phyloP scores from a whole-genome alignment of 2,329 filamentous ascomycete species.

The Claviceps purpurea region DNA sequence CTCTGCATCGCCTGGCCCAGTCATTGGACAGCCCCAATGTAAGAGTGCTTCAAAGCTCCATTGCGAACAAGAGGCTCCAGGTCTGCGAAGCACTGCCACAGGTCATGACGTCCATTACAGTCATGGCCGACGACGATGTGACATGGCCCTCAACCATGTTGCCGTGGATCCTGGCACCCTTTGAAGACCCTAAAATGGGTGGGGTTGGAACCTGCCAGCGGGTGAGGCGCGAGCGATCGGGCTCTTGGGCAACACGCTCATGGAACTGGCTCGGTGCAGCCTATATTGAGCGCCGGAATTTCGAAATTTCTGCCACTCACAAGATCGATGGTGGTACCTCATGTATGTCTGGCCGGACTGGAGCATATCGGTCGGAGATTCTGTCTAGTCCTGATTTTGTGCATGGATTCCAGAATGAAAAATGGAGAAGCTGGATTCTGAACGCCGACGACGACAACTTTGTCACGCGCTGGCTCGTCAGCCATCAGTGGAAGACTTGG shows the following conservation, averaged over 20 bases:
- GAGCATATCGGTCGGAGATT: slow-evolving; percentile 82
- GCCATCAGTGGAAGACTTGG: slow-evolving; percentile 84
- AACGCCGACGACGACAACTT: slow-evolving; percentile 98
- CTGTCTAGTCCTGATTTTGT: slow-evolving; percentile 76
- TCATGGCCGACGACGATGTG: slow-evolving; percentile 94
- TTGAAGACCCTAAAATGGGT: slow-evolving; percentile 71
- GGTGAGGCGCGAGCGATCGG: slow-evolving; percentile 55
- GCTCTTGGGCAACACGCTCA: slow-evolving; percentile 45
- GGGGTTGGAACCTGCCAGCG: slow-evolving; percentile 88
- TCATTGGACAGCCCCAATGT: slow-evolving; percentile 49
- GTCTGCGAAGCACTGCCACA: slow-evolving; percentile 83
- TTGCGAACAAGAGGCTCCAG: slow-evolving; percentile 91
- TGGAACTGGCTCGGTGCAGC: slow-evolving; percentile 87
- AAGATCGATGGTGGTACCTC: slow-evolving; percentile 93
- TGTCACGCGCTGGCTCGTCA: slow-evolving; percentile 90
- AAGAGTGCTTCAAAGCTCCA: slow-evolving; percentile 60
- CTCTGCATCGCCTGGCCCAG: slow-evolving; percentile 52
- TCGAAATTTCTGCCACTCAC: slow-evolving; percentile 91
- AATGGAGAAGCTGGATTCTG: slow-evolving; percentile 76
- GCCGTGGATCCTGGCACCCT: slow-evolving; percentile 85
- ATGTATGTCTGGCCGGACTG: slow-evolving; percentile 88
- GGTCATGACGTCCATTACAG: slow-evolving; percentile 69
- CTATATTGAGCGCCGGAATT: slow-evolving; percentile 89
- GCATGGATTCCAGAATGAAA: slow-evolving; percentile 80
- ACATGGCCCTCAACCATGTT: slow-evolving; percentile 79